Evolutionary conservation across 768 basidiomycete genomes (phyloP).

Genomic region (Gymnopilus junonius): DNA sequence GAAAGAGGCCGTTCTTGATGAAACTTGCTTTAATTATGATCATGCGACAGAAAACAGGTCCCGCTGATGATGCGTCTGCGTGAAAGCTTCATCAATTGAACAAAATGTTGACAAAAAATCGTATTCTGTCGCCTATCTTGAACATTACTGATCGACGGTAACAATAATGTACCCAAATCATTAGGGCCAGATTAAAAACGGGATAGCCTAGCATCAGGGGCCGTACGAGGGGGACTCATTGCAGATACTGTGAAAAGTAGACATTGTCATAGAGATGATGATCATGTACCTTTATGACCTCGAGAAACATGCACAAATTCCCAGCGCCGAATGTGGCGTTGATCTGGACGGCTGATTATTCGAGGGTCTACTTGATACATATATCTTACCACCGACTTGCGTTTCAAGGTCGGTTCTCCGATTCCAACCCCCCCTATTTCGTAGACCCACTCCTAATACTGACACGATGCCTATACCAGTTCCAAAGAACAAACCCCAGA

Average conservation of each 20-base stretch:
- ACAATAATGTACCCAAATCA: background rate
- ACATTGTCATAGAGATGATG: constrained; percentile 16
- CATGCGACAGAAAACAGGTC: background rate
- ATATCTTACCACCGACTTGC: constrained; percentile 13
- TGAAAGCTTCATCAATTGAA: background rate
- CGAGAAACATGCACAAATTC: constrained; percentile 9
- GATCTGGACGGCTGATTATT: constrained; percentile 16
- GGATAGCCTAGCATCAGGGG: background rate
- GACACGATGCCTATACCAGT: constrained; percentile 9
- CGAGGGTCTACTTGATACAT: constrained; percentile 22
- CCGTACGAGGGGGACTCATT: background rate
- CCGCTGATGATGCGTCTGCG: constrained; percentile 2
- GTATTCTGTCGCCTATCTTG: background rate
- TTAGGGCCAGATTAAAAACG: background rate
- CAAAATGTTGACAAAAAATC: no score
- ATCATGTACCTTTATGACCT: constrained; percentile 11
- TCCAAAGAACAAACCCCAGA: constrained; percentile 11
- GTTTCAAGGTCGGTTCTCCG: constrained; percentile 2
- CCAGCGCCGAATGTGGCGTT: constrained; percentile 15
- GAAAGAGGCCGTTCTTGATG: background rate
- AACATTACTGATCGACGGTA: background rate
- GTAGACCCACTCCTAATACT: background rate
- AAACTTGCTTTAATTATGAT: background rate
- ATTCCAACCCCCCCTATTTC: background rate
- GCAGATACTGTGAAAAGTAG: background rate